Conservation (phyloP, 805 yeast genomes). For the Danielia oregonensis region DNA sequence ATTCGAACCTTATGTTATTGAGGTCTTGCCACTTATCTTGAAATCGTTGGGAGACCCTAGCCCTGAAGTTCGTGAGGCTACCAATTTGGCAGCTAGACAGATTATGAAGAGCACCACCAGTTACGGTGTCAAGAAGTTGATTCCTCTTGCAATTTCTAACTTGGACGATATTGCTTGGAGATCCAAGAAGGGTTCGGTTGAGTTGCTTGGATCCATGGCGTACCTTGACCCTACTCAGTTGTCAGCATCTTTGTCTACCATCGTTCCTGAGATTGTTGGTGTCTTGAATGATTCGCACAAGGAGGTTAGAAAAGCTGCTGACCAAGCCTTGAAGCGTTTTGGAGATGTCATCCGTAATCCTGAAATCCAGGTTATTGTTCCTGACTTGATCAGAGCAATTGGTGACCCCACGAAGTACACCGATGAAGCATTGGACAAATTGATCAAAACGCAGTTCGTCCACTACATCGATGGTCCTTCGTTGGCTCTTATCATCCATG, state of each 20-base stretch:
- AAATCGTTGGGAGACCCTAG: conserved; percentile 80
- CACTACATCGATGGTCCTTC: conserved; percentile 99
- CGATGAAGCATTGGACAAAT: conserved; percentile 78
- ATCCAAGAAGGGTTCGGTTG: conserved; percentile 95
- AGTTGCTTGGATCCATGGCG: conserved; percentile 95
- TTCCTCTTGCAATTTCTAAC: conserved; percentile 84
- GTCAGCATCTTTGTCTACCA: conserved; percentile 81
- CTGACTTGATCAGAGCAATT: conserved; percentile 82
- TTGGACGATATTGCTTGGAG: conserved; percentile 93
- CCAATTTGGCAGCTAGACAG: conserved; percentile 78
- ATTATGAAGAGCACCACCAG: conserved; percentile 91
- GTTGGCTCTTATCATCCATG: conserved; percentile 89
- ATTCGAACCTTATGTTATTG: conserved; percentile 94
- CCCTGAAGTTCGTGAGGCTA: conserved; percentile 84
- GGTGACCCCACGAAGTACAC: conserved; percentile 94
- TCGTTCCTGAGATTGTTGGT: conserved; percentile 95
- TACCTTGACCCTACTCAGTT: conserved; percentile 92
- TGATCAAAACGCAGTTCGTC: conserved; percentile 88
- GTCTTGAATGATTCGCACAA: conserved; percentile 93
- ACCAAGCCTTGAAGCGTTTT: conserved; percentile 78
- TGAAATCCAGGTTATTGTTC: conserved; percentile 90
- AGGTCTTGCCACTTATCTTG: conserved; percentile 76
- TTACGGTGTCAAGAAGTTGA: conserved; percentile 84
- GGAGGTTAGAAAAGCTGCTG: conserved; percentile 95
- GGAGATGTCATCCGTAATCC: conserved; percentile 98